These are phyloP conservation scores for Gomphus sp. DNA, from an alignment of 1,284 basidiomycete species.

Conservation along the genomic window DNA sequence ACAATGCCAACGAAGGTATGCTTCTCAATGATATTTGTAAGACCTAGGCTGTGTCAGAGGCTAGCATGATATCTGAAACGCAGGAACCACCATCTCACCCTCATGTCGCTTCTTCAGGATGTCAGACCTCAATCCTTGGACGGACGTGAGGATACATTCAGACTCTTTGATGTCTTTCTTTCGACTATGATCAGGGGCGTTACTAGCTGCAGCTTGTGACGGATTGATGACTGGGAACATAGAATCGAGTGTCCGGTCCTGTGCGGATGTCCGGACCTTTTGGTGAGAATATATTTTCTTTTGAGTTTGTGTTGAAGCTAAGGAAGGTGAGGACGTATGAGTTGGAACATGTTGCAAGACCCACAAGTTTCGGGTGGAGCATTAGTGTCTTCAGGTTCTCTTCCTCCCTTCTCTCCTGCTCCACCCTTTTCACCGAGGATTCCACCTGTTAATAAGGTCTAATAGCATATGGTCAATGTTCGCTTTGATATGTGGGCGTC, in stretches of 20 bases:
- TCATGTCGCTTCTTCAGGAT: conserved; percentile 56
- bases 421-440: background rate
- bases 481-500: background rate
- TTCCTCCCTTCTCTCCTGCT: conserved; percentile 17
- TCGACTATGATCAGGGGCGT: conserved; percentile 17
- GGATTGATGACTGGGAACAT: conserved; percentile 71
- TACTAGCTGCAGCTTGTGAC: conserved; percentile 22
- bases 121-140: conserved; percentile 56
- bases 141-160: conserved; percentile 73
- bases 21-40: conserved; percentile 77
- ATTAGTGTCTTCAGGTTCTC: conserved; percentile 14
- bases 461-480: background rate
- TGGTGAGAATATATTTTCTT: conserved; percentile 69
- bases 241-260: conserved; percentile 86
- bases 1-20: conserved; percentile 94
- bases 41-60: conserved; percentile 35
- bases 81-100: conserved; percentile 36
- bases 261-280: conserved; percentile 85
- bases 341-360: background rate
- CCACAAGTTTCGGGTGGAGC: background rate
- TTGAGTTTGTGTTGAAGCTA: conserved; percentile 21
- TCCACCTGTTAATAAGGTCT: background rate
- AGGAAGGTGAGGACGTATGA: background rate
- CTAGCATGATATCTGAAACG: background rate
- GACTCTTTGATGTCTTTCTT: conserved; percentile 67